Evolutionary conservation across 441 rosid genomes (phyloP).

Genomic region (Aleurites moluccanus): DNA sequence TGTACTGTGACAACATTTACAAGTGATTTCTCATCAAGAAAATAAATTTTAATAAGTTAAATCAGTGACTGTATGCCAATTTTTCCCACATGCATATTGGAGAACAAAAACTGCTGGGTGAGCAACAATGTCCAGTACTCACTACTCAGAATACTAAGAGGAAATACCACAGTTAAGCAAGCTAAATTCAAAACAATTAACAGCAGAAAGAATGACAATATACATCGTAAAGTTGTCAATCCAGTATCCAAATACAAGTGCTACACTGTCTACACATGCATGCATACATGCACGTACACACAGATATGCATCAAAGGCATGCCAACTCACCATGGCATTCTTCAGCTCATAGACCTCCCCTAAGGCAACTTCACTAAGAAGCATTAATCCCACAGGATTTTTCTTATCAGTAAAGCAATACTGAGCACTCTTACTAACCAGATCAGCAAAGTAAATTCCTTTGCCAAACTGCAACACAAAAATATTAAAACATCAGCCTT

Average conservation of each 20-base stretch:
- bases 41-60: slow-evolving; percentile 18
- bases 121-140: not conserved
- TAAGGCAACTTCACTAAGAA: slow-evolving; percentile 90
- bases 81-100: not conserved
- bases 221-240: not conserved
- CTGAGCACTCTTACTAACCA: slow-evolving; percentile 99
- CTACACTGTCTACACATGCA: not conserved
- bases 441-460: slow-evolving; percentile 96
- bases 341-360: slow-evolving; percentile 83
- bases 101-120: not conserved
- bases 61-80: not conserved
- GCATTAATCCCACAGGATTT: slow-evolving; percentile 90
- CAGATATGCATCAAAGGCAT: not conserved
- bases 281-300: not conserved
- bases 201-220: not conserved
- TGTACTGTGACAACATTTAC: slow-evolving; percentile 44
- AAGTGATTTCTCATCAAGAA: not conserved
- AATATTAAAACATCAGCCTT: slow-evolving; percentile 23
- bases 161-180: not conserved
- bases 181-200: not conserved
- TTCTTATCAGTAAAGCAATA: slow-evolving; percentile 82
- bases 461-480: slow-evolving; percentile 76
- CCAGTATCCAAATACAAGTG: not conserved
- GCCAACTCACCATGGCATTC: slow-evolving; percentile 66
- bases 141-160: not conserved